A percentile compares a stretch with the other conserved stretches of the same genome.
phyloP scores from a whole-genome alignment of 768 basidiomycete species.

The Hebeloma cylindrosporum region DNA sequence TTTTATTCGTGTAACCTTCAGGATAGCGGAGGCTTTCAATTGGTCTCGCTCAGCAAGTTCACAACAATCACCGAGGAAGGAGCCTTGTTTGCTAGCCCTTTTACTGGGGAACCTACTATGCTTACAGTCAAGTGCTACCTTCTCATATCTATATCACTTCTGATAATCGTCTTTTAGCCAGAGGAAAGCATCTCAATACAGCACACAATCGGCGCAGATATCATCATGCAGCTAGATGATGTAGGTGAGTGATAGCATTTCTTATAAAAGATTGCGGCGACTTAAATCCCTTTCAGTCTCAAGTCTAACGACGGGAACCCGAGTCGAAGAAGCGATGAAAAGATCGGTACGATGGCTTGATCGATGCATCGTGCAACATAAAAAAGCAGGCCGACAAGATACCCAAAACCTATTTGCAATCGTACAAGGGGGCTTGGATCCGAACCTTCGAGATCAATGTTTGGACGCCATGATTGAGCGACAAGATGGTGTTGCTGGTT shows the following conservation, averaged over 20 bases:
- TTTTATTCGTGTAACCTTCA: constrained; percentile 26
- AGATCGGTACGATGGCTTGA: constrained; percentile 90
- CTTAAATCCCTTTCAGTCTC: constrained; percentile 58
- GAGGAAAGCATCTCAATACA: constrained; percentile 92
- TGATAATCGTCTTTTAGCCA: constrained; percentile 48
- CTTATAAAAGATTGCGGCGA: neutral
- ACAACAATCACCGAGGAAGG: constrained; percentile 87
- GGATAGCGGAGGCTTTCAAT: constrained; percentile 91
- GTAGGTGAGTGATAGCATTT: constrained; percentile 56
- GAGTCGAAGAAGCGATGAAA: constrained; percentile 87
- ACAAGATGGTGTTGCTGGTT: constrained; percentile 77
- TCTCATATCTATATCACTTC: neutral
- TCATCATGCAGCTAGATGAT: constrained; percentile 94
- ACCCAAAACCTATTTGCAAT: constrained; percentile 90
- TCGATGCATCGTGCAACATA: constrained; percentile 77
- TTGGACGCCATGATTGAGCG: constrained; percentile 80
- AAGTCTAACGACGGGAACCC: constrained; percentile 75
- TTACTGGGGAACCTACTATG: constrained; percentile 87
- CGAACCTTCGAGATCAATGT: constrained; percentile 69
- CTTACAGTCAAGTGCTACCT: constrained; percentile 53
- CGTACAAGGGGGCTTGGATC: constrained; percentile 84
- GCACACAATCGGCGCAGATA: constrained; percentile 88
- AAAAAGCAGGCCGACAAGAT: constrained; percentile 59
- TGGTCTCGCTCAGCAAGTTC: constrained; percentile 83
- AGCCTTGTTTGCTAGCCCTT: constrained; percentile 81